Conservation (phyloP, 2,329 filamentous ascomycete species). For the Rhinocladiella similis region DNA sequence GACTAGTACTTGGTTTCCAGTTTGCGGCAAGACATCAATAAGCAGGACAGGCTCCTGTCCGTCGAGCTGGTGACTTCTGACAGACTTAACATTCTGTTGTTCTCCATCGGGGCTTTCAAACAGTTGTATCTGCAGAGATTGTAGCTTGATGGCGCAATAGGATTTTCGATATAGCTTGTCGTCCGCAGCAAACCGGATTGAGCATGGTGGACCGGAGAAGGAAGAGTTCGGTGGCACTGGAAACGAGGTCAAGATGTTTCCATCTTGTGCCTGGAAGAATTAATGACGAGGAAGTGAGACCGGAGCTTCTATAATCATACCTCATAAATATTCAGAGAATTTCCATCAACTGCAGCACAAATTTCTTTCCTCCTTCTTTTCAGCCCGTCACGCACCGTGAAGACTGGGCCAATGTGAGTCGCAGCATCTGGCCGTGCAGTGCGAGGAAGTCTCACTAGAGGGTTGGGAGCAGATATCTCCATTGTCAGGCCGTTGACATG, state of each 20-base stretch:
- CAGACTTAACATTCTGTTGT: constrained; percentile 16
- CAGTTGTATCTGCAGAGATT: constrained; percentile 53
- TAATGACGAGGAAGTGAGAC: neutral
- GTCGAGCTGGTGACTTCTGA: constrained; percentile 34
- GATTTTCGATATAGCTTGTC: constrained; percentile 53
- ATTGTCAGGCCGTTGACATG: constrained; percentile 31
- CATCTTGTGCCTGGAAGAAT: constrained; percentile 56
- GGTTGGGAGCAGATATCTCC: constrained; percentile 46
- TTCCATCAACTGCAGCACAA: constrained; percentile 59
- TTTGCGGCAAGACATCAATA: constrained; percentile 29
- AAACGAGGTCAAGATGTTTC: constrained; percentile 61
- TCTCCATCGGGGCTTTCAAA: constrained; percentile 51
- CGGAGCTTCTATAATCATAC: constrained; percentile 38
- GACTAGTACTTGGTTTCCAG: constrained; percentile 34
- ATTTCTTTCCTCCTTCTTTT: constrained; percentile 65
- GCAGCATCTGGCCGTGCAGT: constrained; percentile 43
- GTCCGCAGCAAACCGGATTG: constrained; percentile 53
- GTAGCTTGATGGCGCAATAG: constrained; percentile 53
- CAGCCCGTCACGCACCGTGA: constrained; percentile 54
- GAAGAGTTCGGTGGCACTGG: constrained; percentile 60
- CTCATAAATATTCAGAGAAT: constrained; percentile 64
- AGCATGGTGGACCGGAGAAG: constrained; percentile 59
- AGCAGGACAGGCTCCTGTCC: constrained; percentile 40
- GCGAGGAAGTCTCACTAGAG: constrained; percentile 48
- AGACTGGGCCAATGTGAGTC: constrained; percentile 48